Evolutionary conservation across 164 flowering plant genomes (phyloP).

Genomic region (Vitis cinerea): DNA sequence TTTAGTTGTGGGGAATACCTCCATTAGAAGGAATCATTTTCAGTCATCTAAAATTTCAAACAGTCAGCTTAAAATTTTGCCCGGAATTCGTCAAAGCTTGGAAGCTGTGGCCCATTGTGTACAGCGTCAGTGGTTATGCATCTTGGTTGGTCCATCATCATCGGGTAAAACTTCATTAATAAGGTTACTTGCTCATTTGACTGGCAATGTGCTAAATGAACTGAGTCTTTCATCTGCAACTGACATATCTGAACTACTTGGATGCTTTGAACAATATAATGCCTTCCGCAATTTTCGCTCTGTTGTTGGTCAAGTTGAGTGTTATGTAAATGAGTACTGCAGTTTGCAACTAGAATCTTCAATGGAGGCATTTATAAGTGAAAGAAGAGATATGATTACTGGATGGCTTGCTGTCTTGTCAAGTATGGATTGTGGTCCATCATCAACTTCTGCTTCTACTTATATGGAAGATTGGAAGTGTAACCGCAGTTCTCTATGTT

Average conservation of each 20-base stretch:
- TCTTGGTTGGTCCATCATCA: constrained; percentile 85
- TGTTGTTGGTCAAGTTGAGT: constrained; percentile 55
- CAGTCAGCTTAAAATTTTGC: constrained; percentile 60
- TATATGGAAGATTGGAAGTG: constrained; percentile 33
- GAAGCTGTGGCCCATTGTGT: constrained; percentile 80
- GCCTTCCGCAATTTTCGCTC: constrained; percentile 55
- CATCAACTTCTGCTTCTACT: constrained; percentile 23
- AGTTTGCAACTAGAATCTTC: constrained; percentile 45
- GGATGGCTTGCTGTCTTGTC: constrained; percentile 64
- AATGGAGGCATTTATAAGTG: constrained; percentile 25
- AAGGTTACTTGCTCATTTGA: constrained; percentile 75
- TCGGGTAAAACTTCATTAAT: constrained; percentile 93
- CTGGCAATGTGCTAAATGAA: constrained; percentile 82
- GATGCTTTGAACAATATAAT: constrained; percentile 92
- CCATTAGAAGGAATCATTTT: constrained; percentile 41
- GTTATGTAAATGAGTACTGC: constrained; percentile 56
- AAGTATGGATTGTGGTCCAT: constrained; percentile 18
- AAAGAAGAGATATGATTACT: constrained; percentile 33
- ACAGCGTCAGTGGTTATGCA: constrained; percentile 72
- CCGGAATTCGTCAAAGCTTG: constrained; percentile 65
- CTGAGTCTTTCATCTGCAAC: constrained; percentile 85
- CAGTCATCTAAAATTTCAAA: constrained; percentile 31
- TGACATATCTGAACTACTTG: constrained; percentile 93
- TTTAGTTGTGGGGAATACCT: constrained; percentile 58
- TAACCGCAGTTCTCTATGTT: constrained; percentile 30